Evolutionary conservation across 768 basidiomycete species (phyloP).

Genomic region (Xanthoconium purpureum): DNA sequence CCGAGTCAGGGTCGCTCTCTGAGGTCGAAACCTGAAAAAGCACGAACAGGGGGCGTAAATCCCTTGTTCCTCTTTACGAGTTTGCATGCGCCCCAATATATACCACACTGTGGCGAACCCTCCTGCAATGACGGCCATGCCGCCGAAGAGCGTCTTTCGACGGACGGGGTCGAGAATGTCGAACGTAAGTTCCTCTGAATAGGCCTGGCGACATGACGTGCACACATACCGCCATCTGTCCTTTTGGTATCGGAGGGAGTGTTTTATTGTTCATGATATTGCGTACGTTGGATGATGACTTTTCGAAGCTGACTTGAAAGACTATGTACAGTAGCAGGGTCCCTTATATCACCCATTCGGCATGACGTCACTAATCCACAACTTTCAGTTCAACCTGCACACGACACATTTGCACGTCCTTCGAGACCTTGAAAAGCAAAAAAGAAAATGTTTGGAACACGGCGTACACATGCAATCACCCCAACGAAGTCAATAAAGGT

Average conservation of each 20-base stretch:
- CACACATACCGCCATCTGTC: conserved; percentile 6
- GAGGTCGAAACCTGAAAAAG: neutral
- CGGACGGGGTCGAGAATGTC: neutral
- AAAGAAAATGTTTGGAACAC: too few species aligned
- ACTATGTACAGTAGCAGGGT: too few species aligned
- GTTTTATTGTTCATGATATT: conserved; percentile 7
- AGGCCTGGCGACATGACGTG: too few species aligned
- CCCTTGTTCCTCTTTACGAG: conserved; percentile 18
- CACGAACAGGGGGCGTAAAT: conserved; percentile 19
- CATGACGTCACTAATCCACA: too few species aligned
- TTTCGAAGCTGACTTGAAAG: neutral
- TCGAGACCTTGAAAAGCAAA: too few species aligned
- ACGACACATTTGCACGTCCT: too few species aligned
- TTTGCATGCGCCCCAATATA: conserved; percentile 16
- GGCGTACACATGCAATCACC: too few species aligned
- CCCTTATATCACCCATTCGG: too few species aligned
- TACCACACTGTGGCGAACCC: conserved; percentile 24
- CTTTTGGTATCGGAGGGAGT: conserved; percentile 11
- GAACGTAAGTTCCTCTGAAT: neutral
- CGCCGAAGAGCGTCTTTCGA: conserved; percentile 26
- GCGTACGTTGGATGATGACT: neutral
- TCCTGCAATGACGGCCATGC: conserved; percentile 18
- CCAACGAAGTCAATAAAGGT: conserved; percentile 39
- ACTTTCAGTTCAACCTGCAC: too few species aligned
- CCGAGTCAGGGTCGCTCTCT: neutral